phyloP scores from a whole-genome alignment of 1,284 basidiomycete genomes.

The Moesziomyces aphidis region DNA sequence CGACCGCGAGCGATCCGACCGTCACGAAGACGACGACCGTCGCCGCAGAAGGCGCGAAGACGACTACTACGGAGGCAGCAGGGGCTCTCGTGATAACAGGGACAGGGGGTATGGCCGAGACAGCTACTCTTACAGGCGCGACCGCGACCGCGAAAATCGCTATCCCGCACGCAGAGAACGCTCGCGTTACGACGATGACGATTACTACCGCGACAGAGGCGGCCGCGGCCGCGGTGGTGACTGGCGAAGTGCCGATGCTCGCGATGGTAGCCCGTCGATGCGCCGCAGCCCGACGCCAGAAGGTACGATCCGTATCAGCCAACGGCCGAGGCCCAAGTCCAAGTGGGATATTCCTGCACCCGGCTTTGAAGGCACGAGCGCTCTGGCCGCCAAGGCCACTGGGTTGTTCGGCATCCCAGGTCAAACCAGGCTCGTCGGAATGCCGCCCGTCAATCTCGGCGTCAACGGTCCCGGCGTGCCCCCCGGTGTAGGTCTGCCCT shows the following conservation, averaged over 20 bases:
- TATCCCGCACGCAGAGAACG: conserved; percentile 35
- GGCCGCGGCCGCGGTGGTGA: conserved; percentile 70
- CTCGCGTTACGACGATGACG: conserved; percentile 40
- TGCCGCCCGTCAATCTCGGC: conserved; percentile 47
- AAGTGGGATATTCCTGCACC: conserved; percentile 96
- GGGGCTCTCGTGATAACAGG: conserved; percentile 20
- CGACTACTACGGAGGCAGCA: conserved; percentile 38
- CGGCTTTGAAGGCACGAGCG: conserved; percentile 93
- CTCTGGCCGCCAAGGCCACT: conserved; percentile 97
- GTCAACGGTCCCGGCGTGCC: conserved; percentile 46
- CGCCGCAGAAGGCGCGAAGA: conserved; percentile 45
- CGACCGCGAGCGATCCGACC: conserved; percentile 30
- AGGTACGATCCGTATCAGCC: conserved; percentile 82
- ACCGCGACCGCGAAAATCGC: conserved; percentile 36
- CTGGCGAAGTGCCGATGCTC: conserved; percentile 39
- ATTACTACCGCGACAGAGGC: conserved; percentile 67
- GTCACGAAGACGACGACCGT: conserved; percentile 59
- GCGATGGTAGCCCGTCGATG: conserved; percentile 74
- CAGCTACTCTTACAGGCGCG: conserved; percentile 13
- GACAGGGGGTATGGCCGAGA: conserved; percentile 14
- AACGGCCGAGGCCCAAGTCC: conserved; percentile 85
- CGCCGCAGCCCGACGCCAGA: conserved; percentile 90
- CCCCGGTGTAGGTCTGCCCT: conserved; percentile 62
- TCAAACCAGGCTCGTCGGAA: conserved; percentile 81
- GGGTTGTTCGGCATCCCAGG: conserved; percentile 92